A percentile compares a stretch with the other conserved stretches of the same genome.
These are phyloP conservation scores for Corniculantispora saksenae DNA, from an alignment of 2,329 filamentous ascomycete species.

Conservation along the genomic window DNA sequence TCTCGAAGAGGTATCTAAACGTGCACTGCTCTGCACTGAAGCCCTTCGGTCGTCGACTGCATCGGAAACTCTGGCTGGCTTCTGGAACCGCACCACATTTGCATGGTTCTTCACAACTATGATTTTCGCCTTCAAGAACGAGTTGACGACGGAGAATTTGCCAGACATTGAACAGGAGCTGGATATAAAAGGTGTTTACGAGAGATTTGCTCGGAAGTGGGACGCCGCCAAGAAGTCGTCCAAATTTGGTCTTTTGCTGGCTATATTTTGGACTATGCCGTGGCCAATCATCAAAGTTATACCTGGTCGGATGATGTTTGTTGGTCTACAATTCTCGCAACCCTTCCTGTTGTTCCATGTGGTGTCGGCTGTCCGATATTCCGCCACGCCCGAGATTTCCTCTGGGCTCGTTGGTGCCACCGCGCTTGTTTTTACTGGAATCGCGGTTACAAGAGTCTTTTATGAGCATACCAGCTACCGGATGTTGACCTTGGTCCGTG, in stretches of 20 bases:
- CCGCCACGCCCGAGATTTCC: neutral
- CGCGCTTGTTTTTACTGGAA: neutral
- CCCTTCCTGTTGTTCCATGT: neutral
- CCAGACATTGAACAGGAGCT: neutral
- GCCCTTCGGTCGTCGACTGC: neutral
- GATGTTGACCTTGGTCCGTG: neutral
- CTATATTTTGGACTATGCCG: neutral
- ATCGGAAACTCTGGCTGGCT: constrained; percentile 24
- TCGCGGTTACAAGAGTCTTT: neutral
- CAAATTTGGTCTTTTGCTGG: neutral
- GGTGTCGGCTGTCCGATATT: neutral
- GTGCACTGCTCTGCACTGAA: neutral
- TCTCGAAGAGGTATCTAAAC: constrained; percentile 35
- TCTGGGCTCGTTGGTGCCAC: neutral
- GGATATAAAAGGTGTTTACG: neutral
- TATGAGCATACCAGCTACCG: neutral
- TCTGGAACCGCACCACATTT: constrained; percentile 18
- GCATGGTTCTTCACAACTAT: neutral
- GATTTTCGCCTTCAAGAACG: neutral
- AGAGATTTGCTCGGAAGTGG: neutral
- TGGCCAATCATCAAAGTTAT: neutral
- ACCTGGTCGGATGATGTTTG: neutral
- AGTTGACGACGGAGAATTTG: neutral
- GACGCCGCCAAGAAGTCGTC: neutral
- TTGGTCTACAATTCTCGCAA: neutral